phyloP scores from a whole-genome alignment of 176 grass and related monocot species.

The Oryza meyeriana region DNA sequence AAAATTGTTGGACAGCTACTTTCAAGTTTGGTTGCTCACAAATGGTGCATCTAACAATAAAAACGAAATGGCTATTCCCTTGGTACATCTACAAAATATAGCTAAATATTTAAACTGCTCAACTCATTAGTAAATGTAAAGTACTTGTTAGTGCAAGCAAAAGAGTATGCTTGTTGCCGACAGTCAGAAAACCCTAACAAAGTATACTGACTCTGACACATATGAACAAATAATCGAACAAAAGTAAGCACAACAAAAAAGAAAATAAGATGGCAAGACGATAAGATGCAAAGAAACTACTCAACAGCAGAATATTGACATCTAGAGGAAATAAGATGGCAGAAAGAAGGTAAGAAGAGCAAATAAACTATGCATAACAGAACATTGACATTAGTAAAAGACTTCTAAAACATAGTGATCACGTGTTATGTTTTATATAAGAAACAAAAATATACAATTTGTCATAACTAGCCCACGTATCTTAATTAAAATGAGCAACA shows the following conservation, averaged over 20 bases:
- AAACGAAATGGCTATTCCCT: neutral
- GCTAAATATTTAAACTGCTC: conserved; percentile 9
- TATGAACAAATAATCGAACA: neutral
- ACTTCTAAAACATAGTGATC: neutral
- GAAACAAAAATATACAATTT: conserved; percentile 9
- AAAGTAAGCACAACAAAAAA: neutral
- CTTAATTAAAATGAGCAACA: conserved; percentile 17
- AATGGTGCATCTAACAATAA: conserved; percentile 2
- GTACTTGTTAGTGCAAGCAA: neutral
- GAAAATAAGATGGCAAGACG: neutral
- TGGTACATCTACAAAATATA: neutral
- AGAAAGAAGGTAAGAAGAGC: neutral
- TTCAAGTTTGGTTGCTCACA: conserved; percentile 5
- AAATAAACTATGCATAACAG: neutral
- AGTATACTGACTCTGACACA: neutral
- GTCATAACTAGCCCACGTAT: neutral
- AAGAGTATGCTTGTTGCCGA: neutral
- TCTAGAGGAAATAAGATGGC: neutral
- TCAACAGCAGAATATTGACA: neutral
- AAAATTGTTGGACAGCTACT: neutral
- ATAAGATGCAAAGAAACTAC: neutral
- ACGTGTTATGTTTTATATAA: neutral
- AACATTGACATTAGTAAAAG: neutral
- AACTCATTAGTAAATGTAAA: conserved; percentile 21
- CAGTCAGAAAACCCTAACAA: conserved; percentile 24